Conservation (phyloP, 2,329 filamentous ascomycete species). For the Pleurostoma richardsiae region DNA sequence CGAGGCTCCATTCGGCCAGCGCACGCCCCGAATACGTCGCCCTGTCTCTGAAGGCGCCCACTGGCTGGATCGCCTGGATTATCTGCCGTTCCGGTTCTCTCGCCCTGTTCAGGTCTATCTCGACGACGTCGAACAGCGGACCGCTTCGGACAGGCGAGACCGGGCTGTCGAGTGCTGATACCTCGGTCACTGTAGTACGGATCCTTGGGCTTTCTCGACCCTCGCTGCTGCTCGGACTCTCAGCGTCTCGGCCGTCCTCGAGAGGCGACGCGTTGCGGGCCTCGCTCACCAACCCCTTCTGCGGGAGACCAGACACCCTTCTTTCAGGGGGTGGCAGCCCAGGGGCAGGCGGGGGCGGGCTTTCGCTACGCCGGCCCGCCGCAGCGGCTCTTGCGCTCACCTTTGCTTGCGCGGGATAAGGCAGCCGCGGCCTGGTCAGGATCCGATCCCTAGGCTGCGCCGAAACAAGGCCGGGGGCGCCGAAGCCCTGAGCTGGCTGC, state of each 20-base stretch:
- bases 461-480: slow-evolving; percentile 41
- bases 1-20: slow-evolving; percentile 71
- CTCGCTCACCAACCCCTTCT: slow-evolving; percentile 41
- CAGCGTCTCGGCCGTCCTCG: slow-evolving; percentile 4
- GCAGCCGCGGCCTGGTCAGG: slow-evolving; percentile 64
- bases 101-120: background rate
- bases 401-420: slow-evolving; percentile 62
- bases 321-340: slow-evolving; percentile 38
- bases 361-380: slow-evolving; percentile 23
- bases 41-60: slow-evolving; percentile 36
- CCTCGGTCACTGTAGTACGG: background rate
- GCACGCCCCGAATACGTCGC: slow-evolving; percentile 65
- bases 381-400: slow-evolving; percentile 35
- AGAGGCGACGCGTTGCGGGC: slow-evolving; percentile 43
- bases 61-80: slow-evolving; percentile 39
- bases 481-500: slow-evolving; percentile 11
- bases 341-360: slow-evolving; percentile 28
- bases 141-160: slow-evolving; percentile 6
- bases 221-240: slow-evolving; percentile 5
- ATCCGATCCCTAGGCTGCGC: slow-evolving; percentile 55
- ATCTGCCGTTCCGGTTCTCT: slow-evolving; percentile 21
- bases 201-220: slow-evolving; percentile 9
- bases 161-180: background rate
- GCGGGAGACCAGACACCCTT: slow-evolving; percentile 39
- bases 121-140: slow-evolving; percentile 1